A percentile compares a stretch with the other conserved stretches of the same genome.
phyloP scores from a whole-genome alignment of 2,329 filamentous ascomycete species.

The Calonectria leucothoes region DNA sequence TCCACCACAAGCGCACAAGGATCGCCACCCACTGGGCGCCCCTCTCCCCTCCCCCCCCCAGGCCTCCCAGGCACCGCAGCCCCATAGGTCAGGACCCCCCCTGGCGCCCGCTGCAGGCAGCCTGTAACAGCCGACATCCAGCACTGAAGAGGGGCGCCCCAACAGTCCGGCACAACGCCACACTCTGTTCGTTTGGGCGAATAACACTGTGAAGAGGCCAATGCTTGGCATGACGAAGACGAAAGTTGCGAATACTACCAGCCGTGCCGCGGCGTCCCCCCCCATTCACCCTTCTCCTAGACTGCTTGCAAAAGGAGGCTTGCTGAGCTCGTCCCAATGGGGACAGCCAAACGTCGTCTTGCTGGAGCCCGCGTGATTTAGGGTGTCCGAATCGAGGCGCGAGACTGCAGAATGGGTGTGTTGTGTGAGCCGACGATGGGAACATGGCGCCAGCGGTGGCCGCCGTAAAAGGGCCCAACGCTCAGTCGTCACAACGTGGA shows the following conservation, averaged over 20 bases:
- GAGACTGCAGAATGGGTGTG: background rate
- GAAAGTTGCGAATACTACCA: background rate
- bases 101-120: slow-evolving; percentile 10
- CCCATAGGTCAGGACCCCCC: slow-evolving; percentile 17
- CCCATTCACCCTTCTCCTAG: background rate
- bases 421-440: background rate
- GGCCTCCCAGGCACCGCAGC: slow-evolving; percentile 12
- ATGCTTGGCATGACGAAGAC: background rate
- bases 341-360: background rate
- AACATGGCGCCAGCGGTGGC: background rate
- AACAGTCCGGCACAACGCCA: slow-evolving; percentile 17
- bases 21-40: background rate
- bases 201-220: background rate
- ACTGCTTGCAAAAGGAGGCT: background rate
- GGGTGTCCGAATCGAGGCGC: background rate
- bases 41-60: background rate
- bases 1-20: background rate
- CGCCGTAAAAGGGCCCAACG: background rate
- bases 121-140: slow-evolving; percentile 7
- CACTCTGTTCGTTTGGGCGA: slow-evolving; percentile 11
- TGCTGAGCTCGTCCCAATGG: slow-evolving; percentile 1
- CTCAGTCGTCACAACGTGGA: slow-evolving; percentile 15
- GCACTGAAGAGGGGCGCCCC: background rate
- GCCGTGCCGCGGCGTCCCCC: background rate
- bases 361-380: background rate